phyloP scores from a whole-genome alignment of 495 filamentous ascomycete genomes.

The Haplographium delicatum region DNA sequence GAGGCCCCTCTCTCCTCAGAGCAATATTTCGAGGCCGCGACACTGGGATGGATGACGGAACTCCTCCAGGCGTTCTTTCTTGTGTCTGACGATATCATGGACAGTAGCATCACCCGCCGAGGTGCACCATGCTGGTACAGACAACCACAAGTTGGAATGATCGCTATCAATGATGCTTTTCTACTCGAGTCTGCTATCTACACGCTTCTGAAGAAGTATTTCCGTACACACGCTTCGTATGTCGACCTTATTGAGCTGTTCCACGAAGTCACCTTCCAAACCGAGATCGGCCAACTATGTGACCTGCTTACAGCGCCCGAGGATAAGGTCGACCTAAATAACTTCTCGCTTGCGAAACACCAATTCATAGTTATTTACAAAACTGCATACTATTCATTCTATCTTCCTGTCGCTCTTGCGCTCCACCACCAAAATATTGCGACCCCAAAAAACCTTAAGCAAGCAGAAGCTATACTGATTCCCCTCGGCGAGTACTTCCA shows the following conservation, averaged over 20 bases:
- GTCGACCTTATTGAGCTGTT: conserved; percentile 89
- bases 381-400: conserved; percentile 98
- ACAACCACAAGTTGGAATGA: conserved; percentile 76
- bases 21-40: conserved; percentile 78
- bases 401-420: conserved; percentile 92
- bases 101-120: conserved; percentile 85
- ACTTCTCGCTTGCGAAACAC: conserved; percentile 94
- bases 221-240: conserved; percentile 79
- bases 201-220: conserved; percentile 85
- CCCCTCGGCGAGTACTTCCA: conserved; percentile 99
- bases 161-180: conserved; percentile 98
- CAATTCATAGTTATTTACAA: conserved; percentile 99
- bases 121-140: conserved; percentile 95
- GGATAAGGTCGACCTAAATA: conserved; percentile 81
- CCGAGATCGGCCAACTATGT: conserved; percentile 89
- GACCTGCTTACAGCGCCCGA: conserved; percentile 95
- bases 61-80: conserved; percentile 98
- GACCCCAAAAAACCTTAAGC: conserved; percentile 75
- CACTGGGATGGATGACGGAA: conserved; percentile 95
- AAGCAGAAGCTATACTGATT: conserved; percentile 86
- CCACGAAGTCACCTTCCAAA: conserved; percentile 89
- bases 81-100: conserved; percentile 98
- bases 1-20: conserved; percentile 63
- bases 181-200: conserved; percentile 91
- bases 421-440: conserved; percentile 77